A percentile compares a stretch with the other conserved stretches of the same genome.
Evolutionary conservation across 2,329 filamentous ascomycete genomes (phyloP).

Genomic region (Aspergillus glaucus): DNA sequence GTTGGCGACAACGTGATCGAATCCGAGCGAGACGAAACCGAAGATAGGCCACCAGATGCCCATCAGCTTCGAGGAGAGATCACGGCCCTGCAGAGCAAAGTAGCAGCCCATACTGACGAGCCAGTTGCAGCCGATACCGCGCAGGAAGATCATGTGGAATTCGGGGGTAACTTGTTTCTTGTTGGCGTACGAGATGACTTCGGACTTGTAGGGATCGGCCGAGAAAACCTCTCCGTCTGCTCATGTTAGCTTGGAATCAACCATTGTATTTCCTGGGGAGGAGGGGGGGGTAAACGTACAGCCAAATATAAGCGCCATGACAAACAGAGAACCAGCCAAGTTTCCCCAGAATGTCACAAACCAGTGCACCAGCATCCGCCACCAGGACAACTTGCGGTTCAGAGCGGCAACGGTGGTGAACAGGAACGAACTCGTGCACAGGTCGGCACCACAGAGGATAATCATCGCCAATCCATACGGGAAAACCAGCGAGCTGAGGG

Average conservation of each 20-base stretch:
- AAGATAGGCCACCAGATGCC: slow-evolving; percentile 54
- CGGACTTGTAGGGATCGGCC: slow-evolving; percentile 37
- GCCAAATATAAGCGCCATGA: slow-evolving; percentile 45
- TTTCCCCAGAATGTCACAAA: slow-evolving; percentile 46
- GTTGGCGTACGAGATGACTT: slow-evolving; percentile 42
- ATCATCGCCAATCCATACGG: slow-evolving; percentile 47
- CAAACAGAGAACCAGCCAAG: slow-evolving; percentile 44
- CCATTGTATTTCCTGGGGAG: background rate
- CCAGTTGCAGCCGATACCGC: slow-evolving; percentile 53
- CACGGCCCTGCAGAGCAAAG: slow-evolving; percentile 40
- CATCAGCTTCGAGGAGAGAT: slow-evolving; percentile 48
- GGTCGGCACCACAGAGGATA: slow-evolving; percentile 44
- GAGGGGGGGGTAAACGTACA: slow-evolving; percentile 26
- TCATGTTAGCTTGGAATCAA: background rate
- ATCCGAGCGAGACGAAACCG: slow-evolving; percentile 48
- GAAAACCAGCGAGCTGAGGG: slow-evolving; percentile 42
- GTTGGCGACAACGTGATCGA: slow-evolving; percentile 54
- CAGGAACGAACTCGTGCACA: slow-evolving; percentile 45
- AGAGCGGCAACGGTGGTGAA: slow-evolving; percentile 42
- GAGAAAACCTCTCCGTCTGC: slow-evolving; percentile 44
- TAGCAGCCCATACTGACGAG: slow-evolving; percentile 51
- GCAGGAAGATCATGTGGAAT: slow-evolving; percentile 50
- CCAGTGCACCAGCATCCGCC: slow-evolving; percentile 38
- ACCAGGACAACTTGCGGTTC: slow-evolving; percentile 35
- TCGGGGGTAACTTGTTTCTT: slow-evolving; percentile 45